Percentiles rank a stretch among this genome's conserved stretches.
Evolutionary conservation across 352 stramenopile genomes (phyloP).

Genomic region (Pythium aristosporum): DNA sequence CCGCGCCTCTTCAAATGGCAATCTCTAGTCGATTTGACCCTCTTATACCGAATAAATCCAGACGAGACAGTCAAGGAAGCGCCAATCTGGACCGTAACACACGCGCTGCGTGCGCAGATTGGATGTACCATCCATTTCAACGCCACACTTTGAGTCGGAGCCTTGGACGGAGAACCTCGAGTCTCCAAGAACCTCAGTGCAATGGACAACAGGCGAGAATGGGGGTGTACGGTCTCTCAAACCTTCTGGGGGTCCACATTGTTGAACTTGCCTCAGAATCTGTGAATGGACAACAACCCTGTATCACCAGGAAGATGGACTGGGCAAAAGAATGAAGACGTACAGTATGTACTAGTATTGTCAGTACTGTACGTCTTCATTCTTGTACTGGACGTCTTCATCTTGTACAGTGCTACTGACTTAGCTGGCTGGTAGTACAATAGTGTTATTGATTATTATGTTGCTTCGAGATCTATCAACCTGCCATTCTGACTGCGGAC

Average conservation of each 20-base stretch:
- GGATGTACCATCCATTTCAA: neutral
- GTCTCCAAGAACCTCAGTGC: neutral
- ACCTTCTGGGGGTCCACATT: neutral
- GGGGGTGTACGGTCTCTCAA: neutral
- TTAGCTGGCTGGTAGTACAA: too few relatives aligned
- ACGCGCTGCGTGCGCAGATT: neutral
- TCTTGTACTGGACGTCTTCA: too few relatives aligned
- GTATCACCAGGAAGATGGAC: neutral
- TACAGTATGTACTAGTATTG: too few relatives aligned
- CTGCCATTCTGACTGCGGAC: too few relatives aligned
- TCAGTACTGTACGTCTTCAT: too few relatives aligned
- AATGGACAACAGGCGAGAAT: neutral
- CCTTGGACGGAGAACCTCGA: too few relatives aligned
- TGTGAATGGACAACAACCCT: neutral
- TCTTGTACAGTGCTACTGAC: too few relatives aligned
- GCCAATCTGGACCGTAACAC: neutral
- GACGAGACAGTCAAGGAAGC: neutral
- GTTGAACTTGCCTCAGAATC: neutral
- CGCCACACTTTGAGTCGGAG: neutral
- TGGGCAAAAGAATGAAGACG: neutral
- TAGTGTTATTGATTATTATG: too few relatives aligned
- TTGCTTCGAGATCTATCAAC: too few relatives aligned
- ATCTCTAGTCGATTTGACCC: neutral
- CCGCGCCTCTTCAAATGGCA: neutral
- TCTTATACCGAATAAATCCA: neutral